Percentiles rank a stretch among this genome's conserved stretches.
Conservation (phyloP, 371 early-diverging fungal genomes). For the Apophysomyces trapeziformis region DNA sequence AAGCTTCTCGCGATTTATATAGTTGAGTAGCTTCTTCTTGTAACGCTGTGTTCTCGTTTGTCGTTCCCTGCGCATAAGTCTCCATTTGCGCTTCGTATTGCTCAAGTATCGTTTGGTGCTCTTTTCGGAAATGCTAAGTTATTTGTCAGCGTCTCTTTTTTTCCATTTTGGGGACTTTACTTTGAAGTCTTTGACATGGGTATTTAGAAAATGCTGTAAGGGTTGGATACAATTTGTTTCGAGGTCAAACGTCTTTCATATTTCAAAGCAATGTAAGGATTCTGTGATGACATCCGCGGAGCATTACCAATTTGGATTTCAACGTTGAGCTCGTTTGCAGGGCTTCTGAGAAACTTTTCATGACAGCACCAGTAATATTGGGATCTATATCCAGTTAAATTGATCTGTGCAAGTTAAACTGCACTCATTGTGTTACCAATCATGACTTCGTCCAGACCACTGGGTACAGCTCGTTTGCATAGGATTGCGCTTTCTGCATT, state of each 20-base stretch:
- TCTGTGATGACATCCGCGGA: conserved; percentile 9
- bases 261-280: conserved; percentile 21
- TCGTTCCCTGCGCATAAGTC: conserved; percentile 63
- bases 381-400: conserved; percentile 50
- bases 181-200: conserved; percentile 48
- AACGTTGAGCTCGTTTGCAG: conserved; percentile 59
- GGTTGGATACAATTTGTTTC: conserved; percentile 57
- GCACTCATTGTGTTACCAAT: conserved; percentile 34
- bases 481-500: conserved; percentile 29
- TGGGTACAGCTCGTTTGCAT: conserved; percentile 30
- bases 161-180: background rate
- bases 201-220: conserved; percentile 59
- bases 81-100: conserved; percentile 66
- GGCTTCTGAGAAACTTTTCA: conserved; percentile 56
- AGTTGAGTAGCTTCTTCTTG: conserved; percentile 74
- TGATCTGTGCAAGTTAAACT: conserved; percentile 30
- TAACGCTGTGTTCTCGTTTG: conserved; percentile 69
- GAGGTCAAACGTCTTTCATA: conserved; percentile 58
- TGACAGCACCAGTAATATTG: conserved; percentile 51
- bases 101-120: conserved; percentile 63
- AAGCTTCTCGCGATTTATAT: conserved; percentile 68
- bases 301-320: conserved; percentile 59
- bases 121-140: conserved; percentile 54
- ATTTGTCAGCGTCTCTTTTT: background rate
- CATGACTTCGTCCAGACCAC: conserved; percentile 38